A percentile compares a stretch with the other conserved stretches of the same genome.
phyloP scores from a whole-genome alignment of 1,139 yeast species.

The Geotrichum australiense region DNA sequence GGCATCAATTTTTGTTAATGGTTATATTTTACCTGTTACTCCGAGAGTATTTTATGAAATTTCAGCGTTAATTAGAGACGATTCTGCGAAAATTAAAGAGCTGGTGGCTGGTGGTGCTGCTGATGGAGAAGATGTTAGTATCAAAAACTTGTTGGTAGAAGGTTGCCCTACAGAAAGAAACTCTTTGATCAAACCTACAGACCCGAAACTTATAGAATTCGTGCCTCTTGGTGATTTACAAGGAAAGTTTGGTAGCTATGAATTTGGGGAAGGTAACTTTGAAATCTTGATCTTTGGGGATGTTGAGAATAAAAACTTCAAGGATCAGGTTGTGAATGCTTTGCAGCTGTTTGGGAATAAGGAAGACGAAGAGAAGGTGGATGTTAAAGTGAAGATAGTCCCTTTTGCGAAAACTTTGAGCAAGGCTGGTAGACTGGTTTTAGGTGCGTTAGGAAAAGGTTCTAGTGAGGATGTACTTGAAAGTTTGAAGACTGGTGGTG shows the following conservation, averaged over 20 bases:
- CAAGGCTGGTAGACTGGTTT: not conserved
- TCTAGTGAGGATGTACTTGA: not conserved
- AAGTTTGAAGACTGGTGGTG: not conserved
- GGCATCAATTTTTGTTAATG: constrained; percentile 64
- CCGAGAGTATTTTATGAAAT: constrained; percentile 40
- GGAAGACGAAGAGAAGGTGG: constrained; percentile 16
- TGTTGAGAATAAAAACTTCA: constrained; percentile 35
- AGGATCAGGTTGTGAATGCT: constrained; percentile 41
- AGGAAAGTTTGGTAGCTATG: constrained; percentile 6
- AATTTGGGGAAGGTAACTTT: constrained; percentile 16
- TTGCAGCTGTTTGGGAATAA: constrained; percentile 31
- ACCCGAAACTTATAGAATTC: constrained; percentile 19
- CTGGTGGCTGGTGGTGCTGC: constrained; percentile 23
- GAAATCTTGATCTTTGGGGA: constrained; percentile 56
- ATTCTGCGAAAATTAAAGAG: constrained; percentile 26
- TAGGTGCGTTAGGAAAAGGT: not conserved
- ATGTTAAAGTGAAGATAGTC: constrained; percentile 38
- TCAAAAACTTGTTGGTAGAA: constrained; percentile 16
- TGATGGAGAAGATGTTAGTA: not conserved
- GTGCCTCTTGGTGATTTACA: constrained; percentile 20
- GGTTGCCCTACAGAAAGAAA: constrained; percentile 29
- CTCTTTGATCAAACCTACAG: constrained; percentile 34
- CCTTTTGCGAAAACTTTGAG: too few species aligned
- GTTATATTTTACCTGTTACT: constrained; percentile 45
- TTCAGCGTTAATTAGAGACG: constrained; percentile 31